phyloP scores from a whole-genome alignment of 2,329 filamentous ascomycete genomes.

The Trichoderma sp. region DNA sequence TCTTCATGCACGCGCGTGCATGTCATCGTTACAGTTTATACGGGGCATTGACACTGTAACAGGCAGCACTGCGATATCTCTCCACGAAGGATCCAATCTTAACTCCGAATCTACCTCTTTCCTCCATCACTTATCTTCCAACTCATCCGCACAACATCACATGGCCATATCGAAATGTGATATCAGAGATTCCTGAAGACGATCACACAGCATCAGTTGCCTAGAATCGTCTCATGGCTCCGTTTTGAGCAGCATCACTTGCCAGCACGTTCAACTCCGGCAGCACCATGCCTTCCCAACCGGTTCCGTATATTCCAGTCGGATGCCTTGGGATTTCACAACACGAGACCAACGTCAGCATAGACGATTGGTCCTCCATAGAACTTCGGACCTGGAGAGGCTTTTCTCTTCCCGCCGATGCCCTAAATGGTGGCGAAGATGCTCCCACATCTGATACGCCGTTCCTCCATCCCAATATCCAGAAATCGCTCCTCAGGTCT shows the following conservation, averaged over 20 bases:
- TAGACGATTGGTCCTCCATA: constrained; percentile 29
- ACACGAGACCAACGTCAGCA: constrained; percentile 29
- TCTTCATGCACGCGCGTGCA: background rate
- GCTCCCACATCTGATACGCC: constrained; percentile 31
- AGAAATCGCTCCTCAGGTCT: constrained; percentile 35
- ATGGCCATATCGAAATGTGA: background rate
- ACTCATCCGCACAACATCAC: background rate
- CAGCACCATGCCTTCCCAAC: constrained; percentile 29
- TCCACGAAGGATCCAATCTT: constrained; percentile 1
- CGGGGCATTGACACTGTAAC: background rate
- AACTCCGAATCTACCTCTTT: background rate
- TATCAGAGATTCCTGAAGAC: background rate
- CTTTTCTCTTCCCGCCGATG: background rate
- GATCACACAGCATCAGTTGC: no score
- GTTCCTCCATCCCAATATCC: constrained; percentile 31
- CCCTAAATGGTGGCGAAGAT: constrained; percentile 27
- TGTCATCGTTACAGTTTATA: background rate
- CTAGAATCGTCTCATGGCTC: background rate
- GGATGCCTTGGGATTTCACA: constrained; percentile 44
- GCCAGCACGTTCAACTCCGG: background rate
- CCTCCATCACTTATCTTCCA: background rate
- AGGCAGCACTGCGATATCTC: constrained; percentile 16
- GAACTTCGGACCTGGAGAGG: constrained; percentile 17
- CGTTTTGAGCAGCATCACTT: background rate
- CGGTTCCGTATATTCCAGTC: constrained; percentile 44